Evolutionary conservation across 495 filamentous ascomycete species (phyloP).

Genomic region (Aspergillus biplanus): DNA sequence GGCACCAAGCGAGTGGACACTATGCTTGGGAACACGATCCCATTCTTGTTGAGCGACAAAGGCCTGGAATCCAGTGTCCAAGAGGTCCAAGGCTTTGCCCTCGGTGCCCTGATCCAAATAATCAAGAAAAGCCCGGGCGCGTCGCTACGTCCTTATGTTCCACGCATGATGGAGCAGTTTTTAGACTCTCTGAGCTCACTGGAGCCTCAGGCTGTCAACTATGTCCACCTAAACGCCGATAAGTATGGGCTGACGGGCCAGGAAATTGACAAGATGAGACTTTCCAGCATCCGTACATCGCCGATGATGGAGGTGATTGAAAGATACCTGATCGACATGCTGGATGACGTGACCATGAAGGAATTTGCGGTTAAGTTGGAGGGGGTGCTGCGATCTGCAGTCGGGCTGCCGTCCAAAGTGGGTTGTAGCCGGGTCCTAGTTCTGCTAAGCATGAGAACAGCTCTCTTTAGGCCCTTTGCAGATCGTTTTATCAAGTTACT

Average conservation of each 20-base stretch:
- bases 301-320: slow-evolving; percentile 95
- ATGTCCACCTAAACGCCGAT: slow-evolving; percentile 84
- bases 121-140: slow-evolving; percentile 79
- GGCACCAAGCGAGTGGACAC: slow-evolving; percentile 67
- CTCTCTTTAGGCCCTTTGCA: slow-evolving; percentile 75
- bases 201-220: slow-evolving; percentile 86
- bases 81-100: slow-evolving; percentile 77
- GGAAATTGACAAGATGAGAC: slow-evolving; percentile 80
- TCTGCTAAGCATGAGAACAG: slow-evolving; percentile 76
- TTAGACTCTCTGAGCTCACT: slow-evolving; percentile 80
- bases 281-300: slow-evolving; percentile 77
- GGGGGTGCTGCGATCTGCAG: slow-evolving; percentile 76
- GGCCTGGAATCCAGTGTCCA: slow-evolving; percentile 85
- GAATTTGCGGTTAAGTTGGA: slow-evolving; percentile 72
- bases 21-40: slow-evolving; percentile 82
- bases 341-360: slow-evolving; percentile 76
- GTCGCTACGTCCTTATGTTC: slow-evolving; percentile 75
- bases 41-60: slow-evolving; percentile 86
- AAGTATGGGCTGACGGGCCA: slow-evolving; percentile 85
- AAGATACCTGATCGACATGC: slow-evolving; percentile 76
- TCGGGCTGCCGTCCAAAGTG: slow-evolving; percentile 91
- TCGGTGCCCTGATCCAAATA: slow-evolving; percentile 79
- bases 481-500: slow-evolving; percentile 76
- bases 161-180: slow-evolving; percentile 78
- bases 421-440: slow-evolving; percentile 85